Conservation (phyloP, 257 asterid species). For the Anisodus tanguticus region DNA sequence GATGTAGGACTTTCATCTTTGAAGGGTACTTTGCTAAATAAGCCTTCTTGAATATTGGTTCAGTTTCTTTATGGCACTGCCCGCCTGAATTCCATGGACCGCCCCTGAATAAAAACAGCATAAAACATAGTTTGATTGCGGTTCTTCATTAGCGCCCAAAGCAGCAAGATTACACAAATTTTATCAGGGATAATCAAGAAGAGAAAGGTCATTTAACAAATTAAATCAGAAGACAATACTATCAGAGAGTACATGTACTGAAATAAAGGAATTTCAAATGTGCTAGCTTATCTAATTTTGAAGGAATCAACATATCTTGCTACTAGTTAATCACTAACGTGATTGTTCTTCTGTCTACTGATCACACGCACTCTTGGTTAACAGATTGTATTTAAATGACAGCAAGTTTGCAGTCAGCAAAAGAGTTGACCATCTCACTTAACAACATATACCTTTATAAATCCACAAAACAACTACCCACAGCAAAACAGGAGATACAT, state of each 20-base stretch:
- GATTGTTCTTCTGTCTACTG: not conserved
- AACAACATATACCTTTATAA: not conserved
- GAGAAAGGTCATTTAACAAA: not conserved
- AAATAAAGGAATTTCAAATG: not conserved
- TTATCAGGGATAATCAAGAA: not conserved
- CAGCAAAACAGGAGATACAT: not conserved
- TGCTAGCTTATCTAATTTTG: not conserved
- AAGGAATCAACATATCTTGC: not conserved
- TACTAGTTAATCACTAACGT: not conserved
- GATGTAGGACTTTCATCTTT: conserved; percentile 73
- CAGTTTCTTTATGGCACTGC: conserved; percentile 76
- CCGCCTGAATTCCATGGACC: conserved; percentile 98
- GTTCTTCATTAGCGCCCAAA: not conserved
- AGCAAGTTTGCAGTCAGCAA: not conserved
- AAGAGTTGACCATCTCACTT: conserved; percentile 15
- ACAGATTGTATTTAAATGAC: not conserved
- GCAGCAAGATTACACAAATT: not conserved
- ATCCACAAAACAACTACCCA: not conserved
- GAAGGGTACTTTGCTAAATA: conserved; percentile 71
- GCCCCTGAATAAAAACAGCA: conserved; percentile 61
- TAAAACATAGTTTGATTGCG: not conserved
- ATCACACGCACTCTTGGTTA: not conserved
- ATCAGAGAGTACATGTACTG: not conserved
- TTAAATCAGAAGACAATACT: not conserved
- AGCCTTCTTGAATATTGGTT: conserved; percentile 64